Evolutionary conservation across 2,329 filamentous ascomycete species (phyloP).

Genomic region (Penicillium nordicum): DNA sequence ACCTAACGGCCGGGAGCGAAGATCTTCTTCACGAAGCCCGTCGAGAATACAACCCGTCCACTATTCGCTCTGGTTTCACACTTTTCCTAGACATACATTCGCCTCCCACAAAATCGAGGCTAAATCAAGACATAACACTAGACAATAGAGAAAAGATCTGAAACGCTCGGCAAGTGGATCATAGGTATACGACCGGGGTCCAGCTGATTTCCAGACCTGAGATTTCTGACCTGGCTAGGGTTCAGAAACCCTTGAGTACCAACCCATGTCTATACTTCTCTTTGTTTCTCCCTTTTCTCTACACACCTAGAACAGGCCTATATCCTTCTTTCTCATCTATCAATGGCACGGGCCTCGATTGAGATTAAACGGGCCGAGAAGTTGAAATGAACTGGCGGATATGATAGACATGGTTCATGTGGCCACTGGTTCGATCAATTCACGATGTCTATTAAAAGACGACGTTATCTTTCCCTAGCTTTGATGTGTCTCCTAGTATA

Average conservation of each 20-base stretch:
- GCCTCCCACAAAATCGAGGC: slow-evolving; percentile 9
- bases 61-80: slow-evolving; percentile 4
- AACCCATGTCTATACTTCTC: slow-evolving; percentile 8
- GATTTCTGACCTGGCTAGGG: slow-evolving; percentile 21
- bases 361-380: slow-evolving; percentile 2
- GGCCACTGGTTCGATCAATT: background rate
- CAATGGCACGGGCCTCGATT: slow-evolving; percentile 3
- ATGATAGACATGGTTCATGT: slow-evolving; percentile 7
- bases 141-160: slow-evolving; percentile 16
- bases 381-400: slow-evolving; percentile 9
- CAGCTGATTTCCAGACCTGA: background rate
- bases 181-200: background rate
- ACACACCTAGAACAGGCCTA: background rate
- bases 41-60: background rate
- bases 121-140: slow-evolving; percentile 6
- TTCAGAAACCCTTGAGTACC: slow-evolving; percentile 15
- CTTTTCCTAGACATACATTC: background rate
- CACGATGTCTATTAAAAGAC: slow-evolving; percentile 1
- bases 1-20: background rate
- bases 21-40: background rate
- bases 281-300: background rate
- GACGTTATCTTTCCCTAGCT: background rate
- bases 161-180: slow-evolving; percentile 24
- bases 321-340: background rate
- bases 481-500: background rate